Evolutionary conservation across 768 basidiomycete genomes (phyloP), one percentile per base, ranked within the genome.

Genomic region (Amanita phalloides): DNA sequence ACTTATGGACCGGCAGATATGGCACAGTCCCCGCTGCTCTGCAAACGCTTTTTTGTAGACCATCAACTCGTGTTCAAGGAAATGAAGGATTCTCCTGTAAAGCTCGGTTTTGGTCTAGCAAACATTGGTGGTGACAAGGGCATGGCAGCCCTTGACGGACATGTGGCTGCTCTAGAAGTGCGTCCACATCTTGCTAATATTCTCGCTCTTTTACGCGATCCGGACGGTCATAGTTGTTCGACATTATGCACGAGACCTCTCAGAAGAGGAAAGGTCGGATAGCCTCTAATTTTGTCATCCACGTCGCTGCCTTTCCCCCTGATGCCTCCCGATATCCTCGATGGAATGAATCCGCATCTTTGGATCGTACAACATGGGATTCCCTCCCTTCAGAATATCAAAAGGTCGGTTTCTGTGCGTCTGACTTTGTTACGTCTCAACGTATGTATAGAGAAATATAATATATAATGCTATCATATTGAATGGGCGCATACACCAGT

Each of bases 101-200:
- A 70, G 30, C 64, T 83, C 5, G 84, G 82, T 2, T 69, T 87
- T 14, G 84, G 84, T 3, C 66, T 71, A 53, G 78, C 78, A 1
- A 71, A 69, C 42, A 71, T 72, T 6, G 75, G 75, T 5, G 72
- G 71, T 1, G 62, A 62, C 26, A 63, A 60, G 52, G 84, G 84
- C 1, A 74, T 86, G 75, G 81, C 83, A 25, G 80, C 81, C 3
- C 65, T 89, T 6, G 86, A 89, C 53, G 86, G 81, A 6, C 62
- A 86, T 10, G 80, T 84, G 11, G 81, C 84, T 14, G 81, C 79
- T 30, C 64, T 87, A 21, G 85, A 88, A 72, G 85, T 86, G 49
- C 49, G 68, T 38, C 6, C 30, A 13, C 26, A 58, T 39, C 20
- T 10, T 6, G 33, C 47, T 36, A 9, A 35, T 14, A 20, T 32